A percentile compares a stretch with the other conserved stretches of the same genome.
phyloP scores from a whole-genome alignment of 2,329 filamentous ascomycete genomes.

The Gaeumannomyces sp. region DNA sequence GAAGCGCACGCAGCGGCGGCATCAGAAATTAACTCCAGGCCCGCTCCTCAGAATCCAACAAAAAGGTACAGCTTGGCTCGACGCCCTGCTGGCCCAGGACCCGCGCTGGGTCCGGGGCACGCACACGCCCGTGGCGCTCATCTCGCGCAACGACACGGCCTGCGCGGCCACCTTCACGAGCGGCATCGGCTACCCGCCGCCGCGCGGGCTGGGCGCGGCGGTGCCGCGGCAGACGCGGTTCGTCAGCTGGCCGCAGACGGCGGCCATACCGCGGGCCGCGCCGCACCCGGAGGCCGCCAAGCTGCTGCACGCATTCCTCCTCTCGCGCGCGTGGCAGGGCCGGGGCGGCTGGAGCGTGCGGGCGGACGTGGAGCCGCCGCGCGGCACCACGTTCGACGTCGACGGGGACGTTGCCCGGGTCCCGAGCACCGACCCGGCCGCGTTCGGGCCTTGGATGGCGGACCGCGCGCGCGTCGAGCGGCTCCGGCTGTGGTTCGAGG shows the following conservation, averaged over 20 bases:
- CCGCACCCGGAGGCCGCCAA: slow-evolving; percentile 45
- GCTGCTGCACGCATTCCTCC: slow-evolving; percentile 40
- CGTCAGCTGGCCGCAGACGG: slow-evolving; percentile 42
- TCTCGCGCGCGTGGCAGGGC: slow-evolving; percentile 34
- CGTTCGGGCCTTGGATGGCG: slow-evolving; percentile 35
- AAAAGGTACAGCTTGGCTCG: slow-evolving; percentile 40
- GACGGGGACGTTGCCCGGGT: slow-evolving; percentile 22
- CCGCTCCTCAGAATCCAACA: slow-evolving; percentile 26
- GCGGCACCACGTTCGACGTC: slow-evolving; percentile 22
- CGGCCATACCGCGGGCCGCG: slow-evolving; percentile 40
- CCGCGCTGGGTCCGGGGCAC: slow-evolving; percentile 48
- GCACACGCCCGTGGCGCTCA: slow-evolving; percentile 32
- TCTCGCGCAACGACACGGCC: slow-evolving; percentile 16
- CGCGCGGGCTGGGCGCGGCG: slow-evolving; percentile 17
- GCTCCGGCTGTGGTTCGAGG: slow-evolving; percentile 35
- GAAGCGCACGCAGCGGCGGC: neutral
- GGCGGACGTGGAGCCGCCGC: slow-evolving; percentile 22
- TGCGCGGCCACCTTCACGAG: slow-evolving; percentile 32
- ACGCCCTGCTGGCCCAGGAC: slow-evolving; percentile 40
- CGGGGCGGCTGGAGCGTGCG: slow-evolving; percentile 26
- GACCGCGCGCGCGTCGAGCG: slow-evolving; percentile 35
- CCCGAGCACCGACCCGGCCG: slow-evolving; percentile 28
- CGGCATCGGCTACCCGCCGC: slow-evolving; percentile 8
- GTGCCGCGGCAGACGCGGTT: slow-evolving; percentile 33
- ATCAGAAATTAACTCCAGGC: neutral